phyloP scores from a whole-genome alignment of 2,329 filamentous ascomycete species.

The Karstenula rhodostoma region DNA sequence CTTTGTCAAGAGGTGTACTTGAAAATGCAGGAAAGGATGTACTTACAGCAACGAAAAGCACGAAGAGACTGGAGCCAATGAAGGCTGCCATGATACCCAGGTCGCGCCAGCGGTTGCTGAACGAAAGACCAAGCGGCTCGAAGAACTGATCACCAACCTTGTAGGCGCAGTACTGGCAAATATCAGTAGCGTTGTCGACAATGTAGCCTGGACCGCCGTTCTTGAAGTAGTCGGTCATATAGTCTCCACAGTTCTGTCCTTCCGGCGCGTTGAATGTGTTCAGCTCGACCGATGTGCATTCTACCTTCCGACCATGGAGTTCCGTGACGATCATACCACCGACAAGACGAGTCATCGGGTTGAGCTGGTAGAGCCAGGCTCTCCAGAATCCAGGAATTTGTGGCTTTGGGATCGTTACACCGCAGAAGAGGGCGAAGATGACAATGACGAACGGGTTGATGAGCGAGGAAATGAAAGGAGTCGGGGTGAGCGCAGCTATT shows the following conservation, averaged over 20 bases:
- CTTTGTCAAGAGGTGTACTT: not conserved
- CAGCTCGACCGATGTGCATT: conserved; percentile 68
- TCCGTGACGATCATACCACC: conserved; percentile 81
- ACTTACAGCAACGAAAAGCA: conserved; percentile 66
- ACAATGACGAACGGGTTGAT: conserved; percentile 85
- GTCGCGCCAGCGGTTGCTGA: conserved; percentile 78
- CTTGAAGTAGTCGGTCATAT: conserved; percentile 76
- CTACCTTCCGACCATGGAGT: conserved; percentile 70
- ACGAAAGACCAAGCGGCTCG: conserved; percentile 70
- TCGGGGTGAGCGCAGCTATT: conserved; percentile 79
- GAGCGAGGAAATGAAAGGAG: conserved; percentile 79
- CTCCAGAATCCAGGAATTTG: conserved; percentile 83
- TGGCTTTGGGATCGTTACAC: conserved; percentile 80
- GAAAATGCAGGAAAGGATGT: not conserved
- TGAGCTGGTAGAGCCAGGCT: conserved; percentile 81
- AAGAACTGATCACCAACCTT: conserved; percentile 84
- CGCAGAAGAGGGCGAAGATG: conserved; percentile 85
- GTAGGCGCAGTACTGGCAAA: conserved; percentile 84
- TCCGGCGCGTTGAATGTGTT: conserved; percentile 73
- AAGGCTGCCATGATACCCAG: conserved; percentile 80
- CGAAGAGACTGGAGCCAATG: conserved; percentile 77
- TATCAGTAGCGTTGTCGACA: conserved; percentile 67
- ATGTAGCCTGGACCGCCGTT: conserved; percentile 76
- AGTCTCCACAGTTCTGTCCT: conserved; percentile 74
- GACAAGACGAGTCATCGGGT: conserved; percentile 84